Evolutionary conservation across 305 asterid species (phyloP).

Genomic region (Solanum aculeatissimum): DNA sequence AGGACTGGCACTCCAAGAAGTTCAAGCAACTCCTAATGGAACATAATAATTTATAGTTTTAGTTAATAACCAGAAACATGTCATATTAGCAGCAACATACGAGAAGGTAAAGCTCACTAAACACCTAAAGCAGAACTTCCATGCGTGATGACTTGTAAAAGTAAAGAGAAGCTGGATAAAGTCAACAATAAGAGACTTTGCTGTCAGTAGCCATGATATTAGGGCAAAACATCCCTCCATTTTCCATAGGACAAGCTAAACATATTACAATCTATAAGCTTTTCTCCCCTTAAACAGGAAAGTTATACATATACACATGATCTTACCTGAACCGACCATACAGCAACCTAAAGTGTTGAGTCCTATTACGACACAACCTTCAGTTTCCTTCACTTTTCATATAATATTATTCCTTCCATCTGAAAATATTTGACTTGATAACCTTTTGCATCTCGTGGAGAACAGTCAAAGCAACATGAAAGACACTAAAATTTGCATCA

Average conservation of each 20-base stretch:
- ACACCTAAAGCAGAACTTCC: background rate
- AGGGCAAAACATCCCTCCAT: background rate
- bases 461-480: background rate
- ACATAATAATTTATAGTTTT: conserved; percentile 3
- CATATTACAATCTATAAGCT: background rate
- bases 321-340: background rate
- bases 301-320: background rate
- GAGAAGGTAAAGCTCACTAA: background rate
- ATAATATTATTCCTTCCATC: background rate
- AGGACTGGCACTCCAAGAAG: conserved; percentile 90
- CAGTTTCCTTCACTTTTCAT: background rate
- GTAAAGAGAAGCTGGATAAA: background rate
- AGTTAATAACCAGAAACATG: background rate
- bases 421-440: background rate
- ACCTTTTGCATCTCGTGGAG: background rate
- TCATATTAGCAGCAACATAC: background rate
- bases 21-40: conserved; percentile 67
- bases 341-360: background rate
- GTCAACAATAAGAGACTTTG: background rate
- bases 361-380: background rate
- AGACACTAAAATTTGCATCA: background rate
- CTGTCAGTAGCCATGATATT: background rate
- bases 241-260: background rate
- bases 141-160: background rate
- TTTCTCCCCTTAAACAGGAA: background rate